Base-by-base conservation (phyloP, 371 early-diverging fungal genomes). In the Synchytrium microbalum region DNA sequence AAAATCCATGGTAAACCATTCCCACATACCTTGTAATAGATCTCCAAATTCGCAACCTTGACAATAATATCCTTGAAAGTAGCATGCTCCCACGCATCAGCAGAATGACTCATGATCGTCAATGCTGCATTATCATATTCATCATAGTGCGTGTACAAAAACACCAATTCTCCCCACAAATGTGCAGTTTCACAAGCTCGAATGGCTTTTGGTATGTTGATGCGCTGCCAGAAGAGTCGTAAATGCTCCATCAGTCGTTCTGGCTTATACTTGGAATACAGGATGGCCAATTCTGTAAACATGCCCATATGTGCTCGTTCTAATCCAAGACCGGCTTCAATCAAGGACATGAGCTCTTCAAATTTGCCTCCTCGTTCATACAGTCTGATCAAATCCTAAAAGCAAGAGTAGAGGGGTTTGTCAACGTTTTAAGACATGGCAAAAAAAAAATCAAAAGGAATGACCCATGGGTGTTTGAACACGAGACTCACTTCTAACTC, bases 221-320 rank as follows among this genome's bases (percentile, higher is more conserved):
- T 90, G 60, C 97, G 91, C 33, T 90, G 87, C 78, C 92, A 92
- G 76, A 91, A 97, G 61, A 95, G 79, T 71, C 95, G 92, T 60
- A 98, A 82, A 68, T 96, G 96, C 68, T 93, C 96, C 92, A 93
- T 93, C 80, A 96, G 84, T 53, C 86, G 81, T 64, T 93, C 96
- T 1, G 94, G 91, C 2, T 84, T 81, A 84, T 98, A 93, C 74
- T 93, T 93, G 71, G 93, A 88, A 76, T 98, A 97, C 64, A 96
- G 77, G 62, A 96, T 88, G 10, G 96, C 93, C 31, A 98, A 81
- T 73, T 96, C 97, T 0, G 98, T 98, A 71, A 98, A 98, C 96
- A 98, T 96, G 53, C 96, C 97, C 96, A 96, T 97, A 69, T 98
- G 97, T 5, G 98, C 96, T 56, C 98, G 87, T 79, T 98, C 98